Evolutionary conservation across 306 rosid species (phyloP).

Genomic region (Boehmeria nivea): DNA sequence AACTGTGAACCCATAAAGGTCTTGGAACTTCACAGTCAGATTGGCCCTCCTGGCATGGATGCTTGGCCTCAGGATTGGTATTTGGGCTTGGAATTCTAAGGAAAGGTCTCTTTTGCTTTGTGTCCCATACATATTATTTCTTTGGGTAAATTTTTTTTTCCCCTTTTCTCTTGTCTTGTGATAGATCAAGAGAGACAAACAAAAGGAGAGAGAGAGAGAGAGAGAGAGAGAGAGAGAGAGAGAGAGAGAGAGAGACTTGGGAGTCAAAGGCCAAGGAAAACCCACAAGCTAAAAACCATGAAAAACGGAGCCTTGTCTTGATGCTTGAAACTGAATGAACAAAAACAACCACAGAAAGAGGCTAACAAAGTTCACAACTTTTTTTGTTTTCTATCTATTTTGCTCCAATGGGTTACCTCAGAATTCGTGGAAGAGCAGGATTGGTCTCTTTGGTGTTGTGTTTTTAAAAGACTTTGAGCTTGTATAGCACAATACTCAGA

Average conservation of each 20-base stretch:
- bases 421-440: constrained; percentile 19
- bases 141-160: too few species aligned
- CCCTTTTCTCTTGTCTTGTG: too few species aligned
- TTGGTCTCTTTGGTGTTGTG: neutral
- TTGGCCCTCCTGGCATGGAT: constrained; percentile 87
- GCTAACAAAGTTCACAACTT: constrained; percentile 10
- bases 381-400: neutral
- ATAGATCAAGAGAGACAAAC: constrained; percentile 34
- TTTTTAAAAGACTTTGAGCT: constrained; percentile 20
- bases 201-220: constrained; percentile 13
- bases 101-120: constrained; percentile 77
- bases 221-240: constrained; percentile 16
- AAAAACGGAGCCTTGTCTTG: constrained; percentile 32
- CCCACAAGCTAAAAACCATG: constrained; percentile 37
- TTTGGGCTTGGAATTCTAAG: constrained; percentile 79
- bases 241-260: constrained; percentile 9
- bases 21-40: constrained; percentile 92
- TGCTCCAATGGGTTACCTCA: constrained; percentile 20
- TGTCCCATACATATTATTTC: constrained; percentile 59
- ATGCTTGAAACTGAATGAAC: constrained; percentile 24
- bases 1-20: constrained; percentile 87
- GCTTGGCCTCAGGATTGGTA: constrained; percentile 82
- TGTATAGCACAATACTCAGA: constrained; percentile 6
- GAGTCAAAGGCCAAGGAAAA: constrained; percentile 26
- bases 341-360: neutral